Evolutionary conservation across 2,329 filamentous ascomycete species (phyloP).

Genomic region (Pleoardoris graminearum): DNA sequence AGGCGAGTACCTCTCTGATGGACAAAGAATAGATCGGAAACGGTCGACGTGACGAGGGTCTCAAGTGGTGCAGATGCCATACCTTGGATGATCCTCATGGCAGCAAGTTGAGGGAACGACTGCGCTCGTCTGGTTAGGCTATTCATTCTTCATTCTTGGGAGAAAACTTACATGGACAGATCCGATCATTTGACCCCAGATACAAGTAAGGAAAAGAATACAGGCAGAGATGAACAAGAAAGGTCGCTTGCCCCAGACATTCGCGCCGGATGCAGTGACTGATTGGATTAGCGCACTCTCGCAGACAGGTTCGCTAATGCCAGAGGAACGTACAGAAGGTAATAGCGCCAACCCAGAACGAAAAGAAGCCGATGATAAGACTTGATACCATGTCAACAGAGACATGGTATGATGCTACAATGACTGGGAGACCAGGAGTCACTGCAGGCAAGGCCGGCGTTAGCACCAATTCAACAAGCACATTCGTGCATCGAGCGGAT

Average conservation of each 20-base stretch:
- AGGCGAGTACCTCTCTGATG: conserved; percentile 84
- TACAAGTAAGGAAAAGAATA: conserved; percentile 41
- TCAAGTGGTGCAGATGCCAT: conserved; percentile 88
- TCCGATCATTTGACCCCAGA: conserved; percentile 38
- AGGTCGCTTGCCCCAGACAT: conserved; percentile 44
- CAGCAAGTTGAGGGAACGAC: conserved; percentile 45
- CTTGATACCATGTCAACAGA: conserved; percentile 46
- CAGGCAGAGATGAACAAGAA: conserved; percentile 45
- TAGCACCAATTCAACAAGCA: no score
- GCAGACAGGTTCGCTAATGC: no score
- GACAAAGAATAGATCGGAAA: conserved; percentile 90
- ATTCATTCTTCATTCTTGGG: not conserved
- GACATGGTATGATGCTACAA: conserved; percentile 43
- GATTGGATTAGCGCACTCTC: not conserved
- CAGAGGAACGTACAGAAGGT: conserved; percentile 39
- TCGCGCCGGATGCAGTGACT: conserved; percentile 46
- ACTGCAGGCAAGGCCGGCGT: conserved; percentile 13
- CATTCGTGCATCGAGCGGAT: no score
- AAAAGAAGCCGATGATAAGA: conserved; percentile 44
- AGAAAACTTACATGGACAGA: not conserved
- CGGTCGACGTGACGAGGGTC: conserved; percentile 82
- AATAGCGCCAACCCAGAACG: conserved; percentile 46
- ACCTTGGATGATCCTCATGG: conserved; percentile 77
- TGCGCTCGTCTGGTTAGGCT: conserved; percentile 17
- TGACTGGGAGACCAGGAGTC: conserved; percentile 43